Percentiles rank a stretch among this genome's conserved stretches.
These are phyloP conservation scores for Pseudogymnoascus sp. DNA, from an alignment of 2,329 filamentous ascomycete species.

Conservation along the genomic window DNA sequence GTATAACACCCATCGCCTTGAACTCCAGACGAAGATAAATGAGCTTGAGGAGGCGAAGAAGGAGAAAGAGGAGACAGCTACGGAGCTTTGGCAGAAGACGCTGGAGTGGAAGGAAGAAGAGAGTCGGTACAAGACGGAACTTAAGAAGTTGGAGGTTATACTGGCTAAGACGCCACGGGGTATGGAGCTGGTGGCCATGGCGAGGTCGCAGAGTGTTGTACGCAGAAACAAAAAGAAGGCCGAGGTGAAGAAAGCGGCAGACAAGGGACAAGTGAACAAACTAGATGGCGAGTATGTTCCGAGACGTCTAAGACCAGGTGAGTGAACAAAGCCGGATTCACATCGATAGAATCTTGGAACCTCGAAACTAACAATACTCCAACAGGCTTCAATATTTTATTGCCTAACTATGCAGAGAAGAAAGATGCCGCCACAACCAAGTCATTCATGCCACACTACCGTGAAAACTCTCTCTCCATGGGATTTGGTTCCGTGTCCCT, in stretches of 20 bases:
- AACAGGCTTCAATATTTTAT: constrained; percentile 1
- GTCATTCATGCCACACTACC: neutral
- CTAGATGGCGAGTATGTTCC: neutral
- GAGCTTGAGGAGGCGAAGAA: constrained; percentile 24
- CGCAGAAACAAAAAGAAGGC: constrained; percentile 19
- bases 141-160: constrained; percentile 29
- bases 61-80: constrained; percentile 21
- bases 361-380: neutral
- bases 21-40: constrained; percentile 21
- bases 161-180: constrained; percentile 27
- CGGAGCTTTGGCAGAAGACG: constrained; percentile 19
- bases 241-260: neutral
- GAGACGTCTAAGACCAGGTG: constrained; percentile 4
- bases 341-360: neutral
- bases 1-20: constrained; percentile 24
- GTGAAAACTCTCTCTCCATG: neutral
- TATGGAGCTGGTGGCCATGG: constrained; percentile 27
- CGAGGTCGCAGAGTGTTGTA: constrained; percentile 27
- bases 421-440: neutral
- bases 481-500: neutral
- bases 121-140: constrained; percentile 26
- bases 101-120: constrained; percentile 27
- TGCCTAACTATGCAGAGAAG: neutral
- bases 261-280: neutral
- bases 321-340: neutral